Base-by-base conservation (phyloP, 73 alveolate species). In the Stentor coeruleus region DNA sequence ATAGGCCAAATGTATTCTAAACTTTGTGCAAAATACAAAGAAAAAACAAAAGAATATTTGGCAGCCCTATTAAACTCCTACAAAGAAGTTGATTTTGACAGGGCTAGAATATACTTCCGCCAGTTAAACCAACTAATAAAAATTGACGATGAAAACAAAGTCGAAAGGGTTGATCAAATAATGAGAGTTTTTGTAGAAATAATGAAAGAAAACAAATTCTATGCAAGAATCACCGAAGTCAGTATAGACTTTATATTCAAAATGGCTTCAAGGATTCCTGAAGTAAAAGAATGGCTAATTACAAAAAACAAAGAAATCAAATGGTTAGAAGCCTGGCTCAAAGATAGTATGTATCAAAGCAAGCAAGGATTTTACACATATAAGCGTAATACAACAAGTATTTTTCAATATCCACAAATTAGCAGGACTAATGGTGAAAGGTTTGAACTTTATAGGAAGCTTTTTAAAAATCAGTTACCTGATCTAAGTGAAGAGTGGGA, bases 241-340 rank as follows among this genome's bases (percentile, higher is more conserved):
- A 59, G 72, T 39, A 57, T 74, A 39, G 87, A 86, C 57, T 86
- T 74, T 82, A 11, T 89, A 31, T 88, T 89, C 72, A 89, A 89
- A 85, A 39, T 89, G 20, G 49, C 82, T 3, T 6, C 72, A 3
- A 81, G 77, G 38, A 31, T 30, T 55, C 77, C 81, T 3, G 42
- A 20, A 3, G 88, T 86, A 3, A 76, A 77, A 80, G 73, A 74
- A 76, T 33, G 72, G 85, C 59, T 28, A 57, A 41, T 28, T 86
- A 77, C 26, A 38, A 58, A 49, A 3, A 81, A 38, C 41, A 38
- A n/a, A 75, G 81, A 57, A 31, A 75, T 41, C 58, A 81, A 33
- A 42, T 31, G 66, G 74, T 59, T 31, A 38, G 77, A 36, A 83
- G 83, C 26, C 35, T 72, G 59, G 82, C 77, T 39, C 85, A 87